Base-by-base conservation (phyloP, 345 rosid species). In the Arabis alpina region DNA sequence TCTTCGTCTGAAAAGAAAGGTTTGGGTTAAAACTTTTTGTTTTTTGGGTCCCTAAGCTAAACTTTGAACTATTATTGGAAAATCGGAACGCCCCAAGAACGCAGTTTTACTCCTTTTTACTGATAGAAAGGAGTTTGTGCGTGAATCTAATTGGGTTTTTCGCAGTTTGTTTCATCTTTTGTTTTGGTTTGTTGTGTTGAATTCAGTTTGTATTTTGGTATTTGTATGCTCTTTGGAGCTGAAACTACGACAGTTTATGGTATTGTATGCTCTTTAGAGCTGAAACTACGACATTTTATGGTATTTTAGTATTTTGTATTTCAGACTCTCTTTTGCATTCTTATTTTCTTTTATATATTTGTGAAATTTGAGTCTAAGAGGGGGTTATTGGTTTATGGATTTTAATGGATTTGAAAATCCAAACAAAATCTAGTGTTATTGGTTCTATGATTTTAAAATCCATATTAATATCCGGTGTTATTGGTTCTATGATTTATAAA, bases 91-190 rank as follows among this genome's bases (percentile, higher is more conserved):
- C 65, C 62, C 65, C 59, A 61, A n/a, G 12, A 58, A 71, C 71
- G 65, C 84, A 73, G 67, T 76, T 65, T 62, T 52, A 76, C 82
- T 75, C 80, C 76, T 76, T 83, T 80, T 71, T 48, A 34, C 64
- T 55, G 61, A 47, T 54, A 54, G 42, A 61, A 76, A 80, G 81
- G 86, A 77, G 83, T 87, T 85, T 87, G 88, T 84, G 88, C 83
- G 88, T 83, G 88, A 87, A 85, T 85, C 90, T 85, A 84, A 80
- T 44, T 71, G 79, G 68, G 63, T 74, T 76, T 59, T 39, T 58
- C 40, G 36, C 19, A 14, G 51, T 75, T 52, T 64, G 39, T 15
- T 68, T 10, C 47, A 45, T 54, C 13, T 11, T 14, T 25, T 50
- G 2, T 28, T n/a, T 59, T 53, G 19, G 23, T 19, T 55, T 45